Evolutionary conservation across 2,329 filamentous ascomycete genomes (phyloP), one percentile per base, ranked within the genome.

Genomic region (Pseudovirgaria hyperparasitica): DNA sequence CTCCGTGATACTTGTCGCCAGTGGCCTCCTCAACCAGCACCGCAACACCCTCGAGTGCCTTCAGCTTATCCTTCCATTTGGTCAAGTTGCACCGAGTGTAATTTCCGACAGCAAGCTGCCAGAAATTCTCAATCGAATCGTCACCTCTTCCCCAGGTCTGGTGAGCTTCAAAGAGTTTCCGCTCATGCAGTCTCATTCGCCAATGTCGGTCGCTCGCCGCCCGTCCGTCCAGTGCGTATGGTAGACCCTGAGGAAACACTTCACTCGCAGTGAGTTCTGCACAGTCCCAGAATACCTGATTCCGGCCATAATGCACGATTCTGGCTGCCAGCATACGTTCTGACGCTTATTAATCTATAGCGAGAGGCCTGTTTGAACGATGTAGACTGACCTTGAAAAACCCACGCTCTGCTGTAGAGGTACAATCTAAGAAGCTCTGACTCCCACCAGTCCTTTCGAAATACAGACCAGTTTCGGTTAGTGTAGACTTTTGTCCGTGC

Each of bases 241-340:
- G 43, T 3, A 47, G 23, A 5, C 44, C 44, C 1, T 17, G 22
- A 13, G 43, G 43, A 1, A 46, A 32, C 3, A 31, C 32, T 27
- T 49, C 45, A 20, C 43, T 42, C 0, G 44, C 44, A 19, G 35
- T 41, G 9, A 45, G 9, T 2, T 35, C 27, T 8, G 30, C 22
- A 20, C 43, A 48, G 19, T 49, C 45, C 45, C 44, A 49, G 27
- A 45, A 44, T 1, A 49, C 33, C 25, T 49, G 42, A 6, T 28
- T 21, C 3, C 28, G 19, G 2, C 39, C 30, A 20, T 46, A 48
- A 19, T 48, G 45, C 2, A 47, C 26, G 15, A 46, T 37, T 5
- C 45, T 36, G 1, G 43, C 43, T 9, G 45, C 23, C 5, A 48
- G 32, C 38, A 47, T 41, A 10, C 43, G 37, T 30, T 47, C 45